A percentile compares a stretch with the other conserved stretches of the same genome.
Evolutionary conservation across 2,329 filamentous ascomycete genomes (phyloP).

Genomic region (Chaetomium sp.): DNA sequence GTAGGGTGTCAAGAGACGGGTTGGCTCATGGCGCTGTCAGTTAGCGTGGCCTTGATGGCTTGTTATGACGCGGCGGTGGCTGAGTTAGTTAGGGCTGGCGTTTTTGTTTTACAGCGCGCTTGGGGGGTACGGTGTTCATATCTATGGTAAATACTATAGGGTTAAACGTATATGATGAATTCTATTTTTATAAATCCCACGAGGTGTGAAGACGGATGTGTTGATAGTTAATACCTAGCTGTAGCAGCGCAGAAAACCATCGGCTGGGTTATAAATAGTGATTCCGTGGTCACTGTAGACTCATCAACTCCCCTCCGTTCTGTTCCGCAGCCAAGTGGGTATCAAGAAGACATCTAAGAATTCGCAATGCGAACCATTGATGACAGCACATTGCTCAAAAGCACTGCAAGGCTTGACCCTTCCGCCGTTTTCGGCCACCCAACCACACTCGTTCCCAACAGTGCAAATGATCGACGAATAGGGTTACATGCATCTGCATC

Average conservation of each 20-base stretch:
- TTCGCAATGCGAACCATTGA: constrained; percentile 11
- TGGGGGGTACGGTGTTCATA: background rate
- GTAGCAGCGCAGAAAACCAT: background rate
- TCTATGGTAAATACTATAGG: background rate
- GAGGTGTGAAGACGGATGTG: background rate
- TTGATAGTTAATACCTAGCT: background rate
- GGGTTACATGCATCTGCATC: constrained; percentile 13
- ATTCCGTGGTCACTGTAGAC: background rate
- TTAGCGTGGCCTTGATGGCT: constrained; percentile 29
- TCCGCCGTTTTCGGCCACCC: background rate
- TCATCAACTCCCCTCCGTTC: background rate
- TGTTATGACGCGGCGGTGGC: constrained; percentile 27
- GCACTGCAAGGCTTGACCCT: background rate
- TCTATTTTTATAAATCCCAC: background rate
- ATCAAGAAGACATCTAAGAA: background rate
- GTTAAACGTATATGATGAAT: background rate
- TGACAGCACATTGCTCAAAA: background rate
- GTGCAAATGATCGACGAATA: constrained; percentile 16
- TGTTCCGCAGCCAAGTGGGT: background rate
- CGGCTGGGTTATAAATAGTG: background rate
- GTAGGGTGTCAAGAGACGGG: background rate
- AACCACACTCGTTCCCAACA: background rate
- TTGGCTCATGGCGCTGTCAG: background rate
- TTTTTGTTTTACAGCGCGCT: constrained; percentile 1
- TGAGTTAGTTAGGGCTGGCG: background rate